Base-by-base conservation (phyloP, 768 basidiomycete genomes). In the Lentinula raphanica region DNA sequence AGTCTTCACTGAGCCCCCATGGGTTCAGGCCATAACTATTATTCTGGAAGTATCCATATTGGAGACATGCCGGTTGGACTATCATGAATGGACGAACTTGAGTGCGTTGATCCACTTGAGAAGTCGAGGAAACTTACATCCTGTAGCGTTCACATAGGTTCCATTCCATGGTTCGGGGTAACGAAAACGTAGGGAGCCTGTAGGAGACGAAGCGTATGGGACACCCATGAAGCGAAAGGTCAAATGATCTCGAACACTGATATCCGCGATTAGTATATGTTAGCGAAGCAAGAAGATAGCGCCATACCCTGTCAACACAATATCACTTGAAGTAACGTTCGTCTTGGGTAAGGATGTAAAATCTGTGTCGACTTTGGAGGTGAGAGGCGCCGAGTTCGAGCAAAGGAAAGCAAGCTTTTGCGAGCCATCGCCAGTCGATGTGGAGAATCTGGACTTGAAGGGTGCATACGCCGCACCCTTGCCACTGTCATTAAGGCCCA, bases 221-320 rank as follows among this genome's bases (percentile, higher is more conserved):
- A 79, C 70, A 15, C 76, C 76, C 39, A 74, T 66, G 66, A 79
- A 78, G 21, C 71, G 70, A 66, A 79, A 77, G 8, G 71, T 71
- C 3, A 71, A 65, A 44, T 71, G 71, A 58, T 76, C 76, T 13
- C 75, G 74, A 50, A 69, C 72, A 8, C 74, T 76, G 51, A 13
- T 23, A 9, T 39, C 19, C 23, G 4, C 40, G 36, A 19, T 8
- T 17, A 28, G 4, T 6, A 49, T 5, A 29, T 15, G 25, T 39
- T 13, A 58, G 31, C 27, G 15, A 11, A 23, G 32, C 38, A 17
- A 28, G 12, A 46, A 35, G 32, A 32, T 11, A 7, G 25, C 4
- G 5, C 3, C 35, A 27, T 29, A 64, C 63, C 63, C 63, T 2
- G 59, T 60, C 32, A 58, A 64, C 5, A 40, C 35, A 1, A 56